Evolutionary conservation across 768 basidiomycete genomes (phyloP).

Genomic region (Coprinopsis cinerea): DNA sequence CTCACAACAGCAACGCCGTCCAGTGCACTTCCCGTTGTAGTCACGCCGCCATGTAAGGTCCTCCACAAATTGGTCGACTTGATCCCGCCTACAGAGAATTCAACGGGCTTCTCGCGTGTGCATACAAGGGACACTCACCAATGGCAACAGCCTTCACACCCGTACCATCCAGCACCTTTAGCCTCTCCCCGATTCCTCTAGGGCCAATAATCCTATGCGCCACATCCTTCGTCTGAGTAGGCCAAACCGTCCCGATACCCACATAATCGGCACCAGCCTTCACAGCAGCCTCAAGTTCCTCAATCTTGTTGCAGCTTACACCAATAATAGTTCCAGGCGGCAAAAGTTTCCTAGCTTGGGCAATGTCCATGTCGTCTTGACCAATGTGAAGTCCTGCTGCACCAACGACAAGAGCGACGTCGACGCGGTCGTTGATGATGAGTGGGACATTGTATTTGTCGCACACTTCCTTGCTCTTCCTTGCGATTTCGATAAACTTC

Average conservation of each 20-base stretch:
- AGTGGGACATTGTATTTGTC: slow-evolving; percentile 74
- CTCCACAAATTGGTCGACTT: slow-evolving; percentile 73
- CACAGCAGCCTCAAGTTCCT: slow-evolving; percentile 59
- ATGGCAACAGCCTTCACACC: slow-evolving; percentile 75
- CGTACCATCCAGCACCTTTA: slow-evolving; percentile 60
- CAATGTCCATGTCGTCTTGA: slow-evolving; percentile 77
- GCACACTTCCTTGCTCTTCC: slow-evolving; percentile 63
- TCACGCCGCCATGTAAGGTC: slow-evolving; percentile 66
- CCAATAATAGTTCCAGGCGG: slow-evolving; percentile 72
- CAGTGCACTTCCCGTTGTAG: slow-evolving; percentile 48
- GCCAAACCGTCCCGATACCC: slow-evolving; percentile 82
- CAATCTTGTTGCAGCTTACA: slow-evolving; percentile 64
- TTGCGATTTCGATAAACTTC: slow-evolving; percentile 81
- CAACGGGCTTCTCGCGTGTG: background rate
- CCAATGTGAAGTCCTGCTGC: slow-evolving; percentile 86
- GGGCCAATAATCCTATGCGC: slow-evolving; percentile 62
- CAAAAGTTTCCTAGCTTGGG: slow-evolving; percentile 59
- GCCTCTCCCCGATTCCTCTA: slow-evolving; percentile 60
- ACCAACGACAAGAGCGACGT: slow-evolving; percentile 74
- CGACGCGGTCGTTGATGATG: slow-evolving; percentile 84
- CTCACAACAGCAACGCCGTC: slow-evolving; percentile 89
- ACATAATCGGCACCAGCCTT: slow-evolving; percentile 74
- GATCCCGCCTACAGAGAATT: slow-evolving; percentile 65
- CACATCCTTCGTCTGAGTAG: slow-evolving; percentile 74
- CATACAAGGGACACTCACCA: slow-evolving; percentile 40